Conservation (phyloP, 2,329 filamentous ascomycete species). For the Sodiomyces alkalinus region DNA sequence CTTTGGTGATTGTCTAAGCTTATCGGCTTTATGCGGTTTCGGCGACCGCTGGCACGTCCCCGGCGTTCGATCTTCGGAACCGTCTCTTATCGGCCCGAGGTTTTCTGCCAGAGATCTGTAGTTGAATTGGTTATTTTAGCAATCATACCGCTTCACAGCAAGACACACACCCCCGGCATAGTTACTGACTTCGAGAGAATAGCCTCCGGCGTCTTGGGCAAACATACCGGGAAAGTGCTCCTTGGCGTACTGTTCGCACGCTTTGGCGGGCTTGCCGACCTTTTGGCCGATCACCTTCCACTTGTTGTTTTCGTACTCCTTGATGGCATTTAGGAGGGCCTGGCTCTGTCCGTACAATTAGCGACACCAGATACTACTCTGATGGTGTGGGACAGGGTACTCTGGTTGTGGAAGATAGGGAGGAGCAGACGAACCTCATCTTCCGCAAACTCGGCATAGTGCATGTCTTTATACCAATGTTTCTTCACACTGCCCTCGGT, state of each 20-base stretch:
- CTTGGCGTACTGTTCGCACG: slow-evolving; percentile 73
- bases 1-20: too few relatives aligned
- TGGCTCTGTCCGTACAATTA: slow-evolving; percentile 38
- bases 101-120: too few relatives aligned
- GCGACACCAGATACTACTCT: slow-evolving; percentile 6
- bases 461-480: slow-evolving; percentile 99
- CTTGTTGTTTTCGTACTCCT: slow-evolving; percentile 96
- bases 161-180: too few relatives aligned
- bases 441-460: slow-evolving; percentile 96
- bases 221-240: slow-evolving; percentile 61
- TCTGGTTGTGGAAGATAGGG: background rate
- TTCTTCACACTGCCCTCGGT: slow-evolving; percentile 99
- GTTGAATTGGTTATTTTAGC: too few relatives aligned
- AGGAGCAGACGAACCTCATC: slow-evolving; percentile 57
- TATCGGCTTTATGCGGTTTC: too few relatives aligned
- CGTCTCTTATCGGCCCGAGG: too few relatives aligned
- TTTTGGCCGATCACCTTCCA: slow-evolving; percentile 97
- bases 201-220: too few relatives aligned
- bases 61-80: too few relatives aligned
- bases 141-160: too few relatives aligned
- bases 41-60: too few relatives aligned
- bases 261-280: slow-evolving; percentile 93
- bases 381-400: too few relatives aligned
- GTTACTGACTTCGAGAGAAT: too few relatives aligned
- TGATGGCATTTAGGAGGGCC: slow-evolving; percentile 81